Conservation (phyloP, 2,329 filamentous ascomycete genomes). For the Beauveria sp. region DNA sequence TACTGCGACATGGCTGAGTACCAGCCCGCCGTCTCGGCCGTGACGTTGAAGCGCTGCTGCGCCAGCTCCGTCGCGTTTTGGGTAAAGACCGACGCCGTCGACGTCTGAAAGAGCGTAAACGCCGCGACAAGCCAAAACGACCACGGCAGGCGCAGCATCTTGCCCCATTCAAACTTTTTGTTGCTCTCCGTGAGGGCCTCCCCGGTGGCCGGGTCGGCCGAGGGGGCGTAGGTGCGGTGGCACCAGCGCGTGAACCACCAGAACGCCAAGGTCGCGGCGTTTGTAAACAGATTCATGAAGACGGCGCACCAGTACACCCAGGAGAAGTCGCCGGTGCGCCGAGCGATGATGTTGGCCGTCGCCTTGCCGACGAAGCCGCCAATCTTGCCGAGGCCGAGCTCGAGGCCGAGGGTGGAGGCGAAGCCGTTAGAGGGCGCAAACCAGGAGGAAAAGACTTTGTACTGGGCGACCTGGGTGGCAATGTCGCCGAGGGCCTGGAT, state of each 20-base stretch:
- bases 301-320: slow-evolving; percentile 57
- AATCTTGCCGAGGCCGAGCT: slow-evolving; percentile 54
- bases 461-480: slow-evolving; percentile 56
- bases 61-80: slow-evolving; percentile 55
- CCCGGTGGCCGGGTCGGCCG: slow-evolving; percentile 47
- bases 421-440: slow-evolving; percentile 55
- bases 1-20: slow-evolving; percentile 52
- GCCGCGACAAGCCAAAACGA: slow-evolving; percentile 47
- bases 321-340: slow-evolving; percentile 49
- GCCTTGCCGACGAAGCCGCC: slow-evolving; percentile 54
- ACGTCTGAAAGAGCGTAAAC: slow-evolving; percentile 53
- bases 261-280: slow-evolving; percentile 44
- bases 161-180: slow-evolving; percentile 47
- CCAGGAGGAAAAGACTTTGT: slow-evolving; percentile 59
- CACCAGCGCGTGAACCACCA: slow-evolving; percentile 48
- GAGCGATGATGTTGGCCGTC: slow-evolving; percentile 51
- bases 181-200: slow-evolving; percentile 53
- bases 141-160: slow-evolving; percentile 52
- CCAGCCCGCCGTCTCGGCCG: slow-evolving; percentile 50
- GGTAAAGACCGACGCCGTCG: slow-evolving; percentile 44
- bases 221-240: slow-evolving; percentile 37
- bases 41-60: slow-evolving; percentile 50
- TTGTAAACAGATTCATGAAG: slow-evolving; percentile 58
- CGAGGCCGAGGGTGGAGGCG: slow-evolving; percentile 52
- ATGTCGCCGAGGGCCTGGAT: slow-evolving; percentile 54